Conservation (phyloP, 148 eudicot genomes). For the Chenopodium berlandieri region DNA sequence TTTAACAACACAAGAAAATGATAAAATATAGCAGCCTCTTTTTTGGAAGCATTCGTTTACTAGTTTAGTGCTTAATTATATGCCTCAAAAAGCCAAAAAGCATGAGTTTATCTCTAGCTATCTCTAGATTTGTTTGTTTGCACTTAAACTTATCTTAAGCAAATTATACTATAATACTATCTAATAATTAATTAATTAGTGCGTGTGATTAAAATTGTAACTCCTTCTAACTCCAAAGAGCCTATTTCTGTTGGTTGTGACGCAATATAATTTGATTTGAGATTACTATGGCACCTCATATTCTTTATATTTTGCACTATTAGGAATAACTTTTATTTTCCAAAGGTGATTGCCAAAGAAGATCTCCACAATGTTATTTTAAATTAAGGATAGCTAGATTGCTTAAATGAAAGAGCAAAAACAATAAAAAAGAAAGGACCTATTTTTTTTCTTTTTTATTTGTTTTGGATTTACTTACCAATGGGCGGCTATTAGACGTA, state of each 20-base stretch:
- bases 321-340: not conserved
- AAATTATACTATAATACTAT: too few relatives aligned
- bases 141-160: slow-evolving; percentile 16
- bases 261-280: slow-evolving; percentile 23
- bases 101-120: slow-evolving; percentile 36
- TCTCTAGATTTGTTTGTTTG: slow-evolving; percentile 20
- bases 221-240: slow-evolving; percentile 28
- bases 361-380: not conserved
- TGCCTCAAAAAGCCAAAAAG: slow-evolving; percentile 24
- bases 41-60: slow-evolving; percentile 21
- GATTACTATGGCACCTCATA: slow-evolving; percentile 38
- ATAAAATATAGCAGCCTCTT: slow-evolving; percentile 29
- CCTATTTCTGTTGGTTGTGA: slow-evolving; percentile 25
- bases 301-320: not conserved
- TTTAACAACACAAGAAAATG: not conserved
- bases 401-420: not conserved
- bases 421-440: not conserved
- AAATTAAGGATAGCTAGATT: too few relatives aligned
- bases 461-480: too few relatives aligned
- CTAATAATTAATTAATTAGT: too few relatives aligned
- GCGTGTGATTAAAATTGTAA: slow-evolving; percentile 3
- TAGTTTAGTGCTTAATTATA: slow-evolving; percentile 21
- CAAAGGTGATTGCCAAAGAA: not conserved
- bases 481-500: too few relatives aligned
- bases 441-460: too few relatives aligned